These are phyloP conservation scores for Oligophagozyma castellii DNA, from an alignment of 1,139 yeast species.

Conservation along the genomic window DNA sequence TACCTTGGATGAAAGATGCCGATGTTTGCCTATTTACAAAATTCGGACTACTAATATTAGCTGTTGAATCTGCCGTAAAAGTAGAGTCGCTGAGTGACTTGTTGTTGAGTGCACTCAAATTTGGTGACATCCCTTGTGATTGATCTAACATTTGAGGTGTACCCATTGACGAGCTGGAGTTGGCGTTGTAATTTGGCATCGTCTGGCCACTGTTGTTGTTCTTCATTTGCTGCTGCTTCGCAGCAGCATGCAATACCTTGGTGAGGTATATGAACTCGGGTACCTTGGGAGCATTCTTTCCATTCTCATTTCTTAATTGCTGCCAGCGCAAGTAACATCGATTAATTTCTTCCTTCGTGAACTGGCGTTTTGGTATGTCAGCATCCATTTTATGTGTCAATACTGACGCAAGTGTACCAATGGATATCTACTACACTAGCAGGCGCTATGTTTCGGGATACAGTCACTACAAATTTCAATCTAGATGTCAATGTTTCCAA, in stretches of 20 bases:
- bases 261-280: slow-evolving; percentile 51
- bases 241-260: slow-evolving; percentile 40
- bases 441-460: too few relatives aligned
- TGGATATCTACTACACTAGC: too few relatives aligned
- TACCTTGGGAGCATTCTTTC: slow-evolving; percentile 48
- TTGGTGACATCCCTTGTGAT: background rate
- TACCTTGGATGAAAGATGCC: background rate
- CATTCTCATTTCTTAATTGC: slow-evolving; percentile 45
- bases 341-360: slow-evolving; percentile 25
- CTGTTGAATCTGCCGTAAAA: background rate
- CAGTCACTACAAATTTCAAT: too few relatives aligned
- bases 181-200: too few relatives aligned
- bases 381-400: slow-evolving; percentile 1
- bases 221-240: slow-evolving; percentile 30
- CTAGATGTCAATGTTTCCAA: too few relatives aligned
- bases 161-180: slow-evolving; percentile 2
- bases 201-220: slow-evolving; percentile 3
- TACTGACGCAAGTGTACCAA: too few relatives aligned
- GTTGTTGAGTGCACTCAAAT: background rate
- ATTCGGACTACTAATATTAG: background rate
- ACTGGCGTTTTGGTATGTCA: slow-evolving; percentile 21
- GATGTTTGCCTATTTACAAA: background rate
- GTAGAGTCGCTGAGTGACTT: background rate
- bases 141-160: slow-evolving; percentile 1
- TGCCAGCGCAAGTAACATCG: slow-evolving; percentile 40